Evolutionary conservation across 2,329 filamentous ascomycete species (phyloP), one percentile per base, ranked within the genome.

Genomic region (Myriosclerotinia curreyana): DNA sequence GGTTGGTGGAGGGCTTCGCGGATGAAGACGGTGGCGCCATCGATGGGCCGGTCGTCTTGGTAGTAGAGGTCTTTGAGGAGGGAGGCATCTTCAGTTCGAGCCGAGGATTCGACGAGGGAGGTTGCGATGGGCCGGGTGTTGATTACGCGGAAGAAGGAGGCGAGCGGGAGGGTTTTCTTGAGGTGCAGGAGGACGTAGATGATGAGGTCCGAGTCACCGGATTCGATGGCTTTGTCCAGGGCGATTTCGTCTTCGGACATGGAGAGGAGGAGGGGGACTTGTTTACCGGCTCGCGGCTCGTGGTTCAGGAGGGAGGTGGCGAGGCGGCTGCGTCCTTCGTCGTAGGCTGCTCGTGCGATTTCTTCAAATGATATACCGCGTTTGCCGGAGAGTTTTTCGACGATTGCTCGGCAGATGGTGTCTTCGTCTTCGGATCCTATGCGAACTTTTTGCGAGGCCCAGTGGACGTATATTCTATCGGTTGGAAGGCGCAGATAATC

Each of bases 161-260:
- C 92, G 2, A 97, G 81, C 0, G 95, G 91, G 9, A 97, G 82
- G 74, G 96, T 96, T 76, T 91, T 92, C 79, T 92, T 95, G 46
- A 99, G 80, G 66, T 94, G 88, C 9, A 96, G 79, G 8, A 99
- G 82, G 6, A 99, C 95, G 73, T 88, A 93, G 71, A 91, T 88
- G n/a, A 96, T 86, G 2, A 99, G 83, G 70, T 99, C 95, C 0
- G 93, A 94, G 73, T 99, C 95, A 22, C 94, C 94, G 66, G 91
- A 96, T 75, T 97, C 92, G 65, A 98, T 91, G 12, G 95, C 94
- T 76, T 98, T 99, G 79, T 98, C 94, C 0, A 99, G 84, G 0
- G 95, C 95, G 49, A 98, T 86, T 69, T 93, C 91, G 69, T 97
- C 94, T 76, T 99, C 93, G 71, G 96, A 93, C 91, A 98, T 97